Evolutionary conservation across 2,329 filamentous ascomycete genomes (phyloP), one percentile per base, ranked within the genome.

Genomic region (Clonostachys rhizophaga): DNA sequence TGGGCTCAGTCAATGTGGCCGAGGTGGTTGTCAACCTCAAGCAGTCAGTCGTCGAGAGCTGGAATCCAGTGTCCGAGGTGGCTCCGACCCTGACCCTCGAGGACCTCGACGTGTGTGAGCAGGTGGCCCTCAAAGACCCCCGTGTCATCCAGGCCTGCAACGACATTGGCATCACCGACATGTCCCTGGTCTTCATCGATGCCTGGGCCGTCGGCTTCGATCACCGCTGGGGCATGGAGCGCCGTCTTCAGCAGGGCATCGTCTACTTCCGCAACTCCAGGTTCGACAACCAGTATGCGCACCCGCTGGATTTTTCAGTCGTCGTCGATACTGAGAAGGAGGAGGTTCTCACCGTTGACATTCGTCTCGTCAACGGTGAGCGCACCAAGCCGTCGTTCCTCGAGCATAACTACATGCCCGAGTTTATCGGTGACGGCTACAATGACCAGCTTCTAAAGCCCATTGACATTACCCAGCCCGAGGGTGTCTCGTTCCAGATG

Each of bases 121-220:
- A 75, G 37, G 69, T 89, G 24, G 76, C 82, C 40, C 76, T 87
- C 50, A 78, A 78, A 54, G 86, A 91, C 55, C 74, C 83, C 0
- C 85, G 83, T 52, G 87, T 91, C 50, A 87, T 91, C 57, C 82
- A 89, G 63, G 86, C 88, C 58, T 92, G 88, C 58, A 78, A 75
- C 3, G 79, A 91, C 34, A 70, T 89, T 52, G 87, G 88, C 18
- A 89, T 92, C 52, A 74, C 83, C 55, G 86, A 91, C 55, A 92
- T 92, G 88, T 70, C 87, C 65, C 90, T 91, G 67, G 85, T 92
- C 35, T 91, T 87, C 66, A 86, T 88, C 62, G 88, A 92, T 63
- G 87, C 86, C 40, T 92, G 88, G 88, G 90, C 88, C 2, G 91
- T 92, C 64, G 88, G 88, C 34, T 87, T 88, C 52, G 88, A 92